Evolutionary conservation across 805 yeast genomes (phyloP).

Genomic region (Clavispora fructus): DNA sequence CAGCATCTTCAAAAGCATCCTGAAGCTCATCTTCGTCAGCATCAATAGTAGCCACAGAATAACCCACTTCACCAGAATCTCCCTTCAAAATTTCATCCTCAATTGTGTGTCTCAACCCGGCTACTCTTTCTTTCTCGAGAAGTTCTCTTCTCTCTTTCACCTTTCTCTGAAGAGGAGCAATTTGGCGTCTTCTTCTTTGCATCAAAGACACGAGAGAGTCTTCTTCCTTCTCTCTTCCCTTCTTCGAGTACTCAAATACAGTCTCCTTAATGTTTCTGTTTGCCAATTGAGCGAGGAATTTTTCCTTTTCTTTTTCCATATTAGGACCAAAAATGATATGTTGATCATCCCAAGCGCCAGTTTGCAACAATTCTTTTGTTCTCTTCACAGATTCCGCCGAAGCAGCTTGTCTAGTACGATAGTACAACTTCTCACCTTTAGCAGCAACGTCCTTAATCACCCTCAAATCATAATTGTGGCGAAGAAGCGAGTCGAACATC

Average conservation of each 20-base stretch:
- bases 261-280: conserved; percentile 78
- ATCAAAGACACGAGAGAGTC: conserved; percentile 74
- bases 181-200: conserved; percentile 79
- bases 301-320: conserved; percentile 65
- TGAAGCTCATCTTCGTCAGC: conserved; percentile 44
- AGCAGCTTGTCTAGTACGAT: conserved; percentile 82
- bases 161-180: conserved; percentile 81
- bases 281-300: conserved; percentile 64
- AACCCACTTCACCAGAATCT: conserved; percentile 45
- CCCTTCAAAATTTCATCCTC: conserved; percentile 68
- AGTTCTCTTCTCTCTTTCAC: conserved; percentile 67
- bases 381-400: conserved; percentile 82
- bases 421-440: conserved; percentile 84
- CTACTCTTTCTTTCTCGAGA: conserved; percentile 65
- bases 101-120: conserved; percentile 66
- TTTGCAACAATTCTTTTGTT: conserved; percentile 65
- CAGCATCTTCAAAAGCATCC: conserved; percentile 51
- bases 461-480: conserved; percentile 62
- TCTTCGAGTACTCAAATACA: conserved; percentile 77
- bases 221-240: conserved; percentile 45
- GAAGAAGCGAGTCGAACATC: conserved; percentile 54
- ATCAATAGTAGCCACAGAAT: conserved; percentile 33
- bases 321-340: conserved; percentile 76
- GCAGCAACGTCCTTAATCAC: conserved; percentile 64
- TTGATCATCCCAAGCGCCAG: conserved; percentile 83